Base-by-base conservation (phyloP, 2,329 filamentous ascomycete genomes). In the Elsinoe batatas region DNA sequence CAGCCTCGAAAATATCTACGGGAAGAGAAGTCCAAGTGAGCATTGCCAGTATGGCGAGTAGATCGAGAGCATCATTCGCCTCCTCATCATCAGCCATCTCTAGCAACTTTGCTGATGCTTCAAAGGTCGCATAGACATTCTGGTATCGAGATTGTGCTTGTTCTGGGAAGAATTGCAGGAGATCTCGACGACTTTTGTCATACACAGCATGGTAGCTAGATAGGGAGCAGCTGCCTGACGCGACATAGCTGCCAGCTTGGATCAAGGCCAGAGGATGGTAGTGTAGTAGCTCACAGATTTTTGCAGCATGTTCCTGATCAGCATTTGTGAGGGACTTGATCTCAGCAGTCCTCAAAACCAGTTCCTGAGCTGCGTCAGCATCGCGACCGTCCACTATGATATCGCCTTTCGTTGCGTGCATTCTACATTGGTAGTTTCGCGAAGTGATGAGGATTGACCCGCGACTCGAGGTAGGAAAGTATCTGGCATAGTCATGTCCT, bases 71-170 rank as follows among this genome's bases (percentile, higher is more conserved):
- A 7, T 30, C 26, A 2, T 5, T 8, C 2, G 4, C 8, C 26
- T 30, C 26, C 5, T 5, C 7, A 30, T 30, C 26, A 30, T 30
- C 4, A 30, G 3, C 26, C 7, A 5, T 30, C 26, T 30, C 26
- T 7, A 30, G 26, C 7, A 30, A 30, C 26, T 30, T 30, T 30
- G 26, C 26, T 30, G 68, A 70, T 8, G 64, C 67, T 57, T 72
- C 66, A 53, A 72, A 71, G 0, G 65, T 70, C 2, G 65, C 61
- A 47, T 69, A 71, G 2, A 72, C 65, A 58, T 70, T 58, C 4
- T 60, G 15, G 60, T 72, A 70, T 26, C 65, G 63, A 35, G 68
- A 70, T 26, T 58, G 55, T 8, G 61, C 64, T 53, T 69, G 67
- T 7, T 49, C 53, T 7, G 63, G 60, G 26, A 60, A 57, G 55